Evolutionary conservation across 2,329 filamentous ascomycete species (phyloP).

Genomic region (Dothidotthia symphoricarpi): DNA sequence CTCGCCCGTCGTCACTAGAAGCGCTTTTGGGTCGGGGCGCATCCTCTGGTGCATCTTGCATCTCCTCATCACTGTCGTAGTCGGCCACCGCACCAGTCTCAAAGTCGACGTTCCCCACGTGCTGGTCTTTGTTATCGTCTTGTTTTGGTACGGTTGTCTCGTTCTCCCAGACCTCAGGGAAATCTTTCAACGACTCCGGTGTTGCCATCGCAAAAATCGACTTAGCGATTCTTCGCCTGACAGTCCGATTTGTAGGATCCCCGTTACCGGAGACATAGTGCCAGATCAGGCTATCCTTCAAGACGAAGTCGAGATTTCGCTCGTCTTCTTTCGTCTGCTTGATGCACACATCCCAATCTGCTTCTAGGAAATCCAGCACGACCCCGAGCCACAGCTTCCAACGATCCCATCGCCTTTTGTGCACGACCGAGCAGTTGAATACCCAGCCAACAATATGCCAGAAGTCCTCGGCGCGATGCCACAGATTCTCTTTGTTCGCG

Average conservation of each 20-base stretch:
- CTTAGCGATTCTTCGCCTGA: constrained; percentile 57
- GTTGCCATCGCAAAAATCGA: constrained; percentile 67
- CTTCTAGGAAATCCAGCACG: constrained; percentile 74
- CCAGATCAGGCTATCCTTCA: constrained; percentile 59
- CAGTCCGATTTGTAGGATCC: constrained; percentile 38
- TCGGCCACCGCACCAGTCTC: constrained; percentile 57
- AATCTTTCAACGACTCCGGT: constrained; percentile 53
- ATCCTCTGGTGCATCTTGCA: constrained; percentile 19
- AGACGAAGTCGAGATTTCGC: constrained; percentile 17
- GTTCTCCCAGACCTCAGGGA: constrained; percentile 65
- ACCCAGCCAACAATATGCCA: constrained; percentile 90
- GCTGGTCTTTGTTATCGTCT: constrained; percentile 52
- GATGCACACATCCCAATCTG: constrained; percentile 62
- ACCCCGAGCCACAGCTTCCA: constrained; percentile 80
- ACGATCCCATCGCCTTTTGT: constrained; percentile 72
- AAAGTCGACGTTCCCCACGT: constrained; percentile 60
- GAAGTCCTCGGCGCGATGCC: constrained; percentile 76
- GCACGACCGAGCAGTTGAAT: constrained; percentile 77
- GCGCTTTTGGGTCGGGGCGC: constrained; percentile 4
- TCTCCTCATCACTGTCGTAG: constrained; percentile 44
- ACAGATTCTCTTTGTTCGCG: constrained; percentile 66
- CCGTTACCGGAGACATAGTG: constrained; percentile 54
- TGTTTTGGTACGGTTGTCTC: constrained; percentile 56
- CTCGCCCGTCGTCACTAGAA: constrained; percentile 3
- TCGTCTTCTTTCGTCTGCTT: constrained; percentile 27